These are phyloP conservation scores for Nemania abortiva DNA, from an alignment of 2,329 filamentous ascomycete genomes.

Conservation along the genomic window DNA sequence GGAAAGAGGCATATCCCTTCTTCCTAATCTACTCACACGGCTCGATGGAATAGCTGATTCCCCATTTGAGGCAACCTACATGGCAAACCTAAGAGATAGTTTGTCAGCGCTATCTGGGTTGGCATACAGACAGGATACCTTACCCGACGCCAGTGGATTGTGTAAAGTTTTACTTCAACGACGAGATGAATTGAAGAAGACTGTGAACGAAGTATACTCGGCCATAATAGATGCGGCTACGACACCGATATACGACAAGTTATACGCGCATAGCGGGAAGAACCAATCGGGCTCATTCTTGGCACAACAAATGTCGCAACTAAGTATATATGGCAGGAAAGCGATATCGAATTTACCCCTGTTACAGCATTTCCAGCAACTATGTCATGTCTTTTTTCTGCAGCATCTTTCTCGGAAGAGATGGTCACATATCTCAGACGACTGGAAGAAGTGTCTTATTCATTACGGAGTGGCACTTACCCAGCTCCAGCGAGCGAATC, in stretches of 20 bases:
- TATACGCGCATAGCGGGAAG: background rate
- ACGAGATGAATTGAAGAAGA: background rate
- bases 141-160: too few species aligned
- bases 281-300: too few species aligned
- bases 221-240: conserved; percentile 22
- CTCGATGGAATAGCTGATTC: conserved; percentile 15
- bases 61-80: conserved; percentile 19
- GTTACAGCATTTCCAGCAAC: conserved; percentile 16
- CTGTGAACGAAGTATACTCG: conserved; percentile 21
- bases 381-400: conserved; percentile 52
- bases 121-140: background rate
- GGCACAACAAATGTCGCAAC: too few species aligned
- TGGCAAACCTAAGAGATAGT: conserved; percentile 15
- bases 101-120: conserved; percentile 1
- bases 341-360: conserved; percentile 12
- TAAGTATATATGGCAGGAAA: too few species aligned
- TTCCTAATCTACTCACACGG: conserved; percentile 5
- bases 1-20: background rate
- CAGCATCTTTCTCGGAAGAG: conserved; percentile 48
- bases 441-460: conserved; percentile 55
- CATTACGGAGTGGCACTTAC: conserved; percentile 57
- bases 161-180: conserved; percentile 6
- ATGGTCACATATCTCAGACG: conserved; percentile 47
- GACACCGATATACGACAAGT: background rate
- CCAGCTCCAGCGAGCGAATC: conserved; percentile 56